phyloP scores from a whole-genome alignment of 192 early-diverging fungal genomes.

The Coemansia sp. region DNA sequence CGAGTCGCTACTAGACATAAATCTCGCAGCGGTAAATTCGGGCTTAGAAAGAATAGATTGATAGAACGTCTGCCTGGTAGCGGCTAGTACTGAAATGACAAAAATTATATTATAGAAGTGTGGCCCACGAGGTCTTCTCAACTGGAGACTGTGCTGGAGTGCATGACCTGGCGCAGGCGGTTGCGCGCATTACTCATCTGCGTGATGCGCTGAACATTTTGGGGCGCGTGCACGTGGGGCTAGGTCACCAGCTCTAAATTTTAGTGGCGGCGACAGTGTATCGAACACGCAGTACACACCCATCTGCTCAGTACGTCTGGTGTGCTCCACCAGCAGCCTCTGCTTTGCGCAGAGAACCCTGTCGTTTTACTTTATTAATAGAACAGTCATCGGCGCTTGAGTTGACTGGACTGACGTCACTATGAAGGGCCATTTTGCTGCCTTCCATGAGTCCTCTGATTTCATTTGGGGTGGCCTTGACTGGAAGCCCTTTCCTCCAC shows the following conservation, averaged over 20 bases:
- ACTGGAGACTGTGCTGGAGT: background rate
- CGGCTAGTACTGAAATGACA: background rate
- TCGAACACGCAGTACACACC: background rate
- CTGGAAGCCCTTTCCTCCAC: background rate
- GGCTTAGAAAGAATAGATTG: background rate
- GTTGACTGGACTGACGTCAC: background rate
- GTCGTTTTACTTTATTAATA: too few relatives aligned
- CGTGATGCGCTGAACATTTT: background rate
- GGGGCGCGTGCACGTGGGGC: background rate
- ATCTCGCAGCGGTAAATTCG: background rate
- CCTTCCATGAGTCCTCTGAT: too few relatives aligned
- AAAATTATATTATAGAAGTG: background rate
- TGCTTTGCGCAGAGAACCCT: too few relatives aligned
- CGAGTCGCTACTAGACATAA: conserved; percentile 40
- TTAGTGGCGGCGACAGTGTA: background rate
- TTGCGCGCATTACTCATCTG: background rate
- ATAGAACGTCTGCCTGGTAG: background rate
- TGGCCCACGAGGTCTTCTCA: background rate
- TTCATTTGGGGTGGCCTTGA: background rate
- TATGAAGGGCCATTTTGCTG: background rate
- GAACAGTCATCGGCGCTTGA: too few relatives aligned
- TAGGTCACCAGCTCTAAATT: background rate
- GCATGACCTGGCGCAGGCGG: background rate
- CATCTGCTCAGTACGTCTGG: background rate
- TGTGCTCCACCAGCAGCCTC: background rate